A percentile compares a stretch with the other conserved stretches of the same genome.
phyloP scores from a whole-genome alignment of 345 rosid genomes.

The Rhodamnia rubescens region DNA sequence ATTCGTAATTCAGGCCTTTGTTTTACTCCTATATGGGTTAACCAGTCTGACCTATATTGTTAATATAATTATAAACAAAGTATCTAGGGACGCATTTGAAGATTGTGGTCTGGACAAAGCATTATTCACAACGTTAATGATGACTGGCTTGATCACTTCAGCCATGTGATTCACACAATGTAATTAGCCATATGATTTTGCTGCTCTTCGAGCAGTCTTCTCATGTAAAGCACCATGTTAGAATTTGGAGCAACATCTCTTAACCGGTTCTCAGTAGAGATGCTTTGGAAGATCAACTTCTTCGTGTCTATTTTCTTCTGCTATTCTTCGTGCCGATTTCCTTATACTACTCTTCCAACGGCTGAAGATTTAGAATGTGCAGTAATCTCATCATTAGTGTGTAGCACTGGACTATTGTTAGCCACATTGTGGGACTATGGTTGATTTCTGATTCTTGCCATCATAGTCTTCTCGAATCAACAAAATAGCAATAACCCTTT shows the following conservation, averaged over 20 bases:
- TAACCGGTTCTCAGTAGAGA: not conserved
- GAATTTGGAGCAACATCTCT: not conserved
- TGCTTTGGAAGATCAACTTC: not conserved
- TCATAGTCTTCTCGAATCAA: not conserved
- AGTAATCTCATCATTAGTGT: not conserved
- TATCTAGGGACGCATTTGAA: accelerated
- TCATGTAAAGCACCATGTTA: not conserved
- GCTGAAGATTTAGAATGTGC: not conserved
- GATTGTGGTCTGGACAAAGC: not conserved
- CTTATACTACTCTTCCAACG: not conserved
- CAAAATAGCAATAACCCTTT: not conserved
- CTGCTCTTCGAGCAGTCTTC: not conserved
- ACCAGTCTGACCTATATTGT: not conserved
- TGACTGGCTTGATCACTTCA: too few species aligned
- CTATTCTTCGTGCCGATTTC: not conserved
- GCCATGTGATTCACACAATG: not conserved
- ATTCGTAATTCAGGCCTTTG: not conserved
- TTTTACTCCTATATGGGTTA: not conserved
- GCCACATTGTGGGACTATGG: not conserved
- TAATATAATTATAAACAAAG: not conserved
- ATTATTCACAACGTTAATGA: not conserved
- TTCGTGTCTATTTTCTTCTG: not conserved
- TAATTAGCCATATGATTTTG: not conserved
- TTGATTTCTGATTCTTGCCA: not conserved
- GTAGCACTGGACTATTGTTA: not conserved